Base-by-base conservation (phyloP, 208 protist genomes). In the Leishmania mexicana region DNA sequence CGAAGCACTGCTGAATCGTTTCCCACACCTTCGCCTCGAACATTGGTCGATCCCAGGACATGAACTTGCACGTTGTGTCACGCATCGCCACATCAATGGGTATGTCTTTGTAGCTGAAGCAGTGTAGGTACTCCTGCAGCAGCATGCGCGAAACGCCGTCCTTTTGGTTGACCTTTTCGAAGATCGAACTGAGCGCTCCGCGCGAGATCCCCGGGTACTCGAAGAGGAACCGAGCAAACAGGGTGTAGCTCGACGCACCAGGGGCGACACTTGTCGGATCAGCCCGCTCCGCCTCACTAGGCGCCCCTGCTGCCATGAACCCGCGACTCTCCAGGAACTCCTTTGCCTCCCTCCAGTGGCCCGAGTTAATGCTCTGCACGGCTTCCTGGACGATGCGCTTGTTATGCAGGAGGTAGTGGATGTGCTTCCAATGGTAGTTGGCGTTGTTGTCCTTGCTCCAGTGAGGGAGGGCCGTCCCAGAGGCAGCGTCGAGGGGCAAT, bases 1-100 rank as follows among this genome's bases (percentile, higher is more conserved):
- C 94, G 78, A 97, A 97, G 60, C 88, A 83, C 65, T 81, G 35
- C 83, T 96, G 93, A 51, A 97, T 92, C 64, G 89, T 88, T 75
- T 88, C 87, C 93, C 94, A 97, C 57, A 96, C 90, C 79, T 95
- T 89, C 62, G 93, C 92, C 90, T 97, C 94, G 75, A 97, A 96
- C 83, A 94, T 93, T n/a, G 94, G 94, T 1, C 93, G 86, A 49
- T 95, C 92, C 92, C 93, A 97, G 38, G 93, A 96, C 87, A 97
- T 93, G 71, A 97, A 97, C 80, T 90, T 86, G 85, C 93, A 96
- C 11, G 93, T 95, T 17, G 94, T 96, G 87, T 97, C 93, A 24
- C 94, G 91, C 76, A 97, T 81, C 31, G 94, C 94, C 54, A 95
- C 81, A 78, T 97, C 94, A 67, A 97, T 92, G n/a, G 94, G 89